A percentile compares a stretch with the other conserved stretches of the same genome.
These are phyloP conservation scores for Aristolochia contorta DNA, from an alignment of 164 flowering plant species.

Conservation along the genomic window DNA sequence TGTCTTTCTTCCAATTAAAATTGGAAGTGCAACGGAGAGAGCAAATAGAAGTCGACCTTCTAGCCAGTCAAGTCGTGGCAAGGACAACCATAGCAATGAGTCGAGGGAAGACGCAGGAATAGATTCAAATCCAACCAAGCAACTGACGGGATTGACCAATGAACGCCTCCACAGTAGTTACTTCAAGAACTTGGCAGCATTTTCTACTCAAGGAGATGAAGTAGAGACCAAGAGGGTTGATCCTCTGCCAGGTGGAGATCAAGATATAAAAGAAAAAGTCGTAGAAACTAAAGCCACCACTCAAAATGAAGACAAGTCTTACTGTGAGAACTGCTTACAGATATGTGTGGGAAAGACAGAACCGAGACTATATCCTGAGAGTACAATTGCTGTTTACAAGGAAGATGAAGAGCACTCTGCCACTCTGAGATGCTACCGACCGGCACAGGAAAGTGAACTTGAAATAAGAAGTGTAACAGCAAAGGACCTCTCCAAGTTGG, in stretches of 20 bases:
- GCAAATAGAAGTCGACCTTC: constrained; percentile 17
- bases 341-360: too few relatives aligned
- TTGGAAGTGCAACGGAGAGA: constrained; percentile 37
- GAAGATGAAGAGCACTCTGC: too few relatives aligned
- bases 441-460: too few relatives aligned
- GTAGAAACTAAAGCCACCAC: too few relatives aligned
- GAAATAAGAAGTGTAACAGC: too few relatives aligned
- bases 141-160: constrained; percentile 9
- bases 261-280: too few relatives aligned
- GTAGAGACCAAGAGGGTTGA: constrained; percentile 57
- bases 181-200: constrained; percentile 12
- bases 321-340: too few relatives aligned
- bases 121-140: constrained; percentile 10
- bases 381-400: too few relatives aligned
- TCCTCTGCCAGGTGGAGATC: constrained; percentile 1
- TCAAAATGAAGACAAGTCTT: too few relatives aligned
- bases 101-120: constrained; percentile 9
- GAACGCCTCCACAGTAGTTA: constrained; percentile 10
- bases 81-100: constrained; percentile 21
- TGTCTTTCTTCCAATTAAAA: constrained; percentile 53
- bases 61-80: constrained; percentile 22
- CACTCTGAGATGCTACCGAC: too few relatives aligned
- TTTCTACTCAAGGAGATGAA: constrained; percentile 26
- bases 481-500: too few relatives aligned
- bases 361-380: too few relatives aligned